phyloP scores from a whole-genome alignment of 148 eudicot genomes.

The Vaccinium myrtillus region DNA sequence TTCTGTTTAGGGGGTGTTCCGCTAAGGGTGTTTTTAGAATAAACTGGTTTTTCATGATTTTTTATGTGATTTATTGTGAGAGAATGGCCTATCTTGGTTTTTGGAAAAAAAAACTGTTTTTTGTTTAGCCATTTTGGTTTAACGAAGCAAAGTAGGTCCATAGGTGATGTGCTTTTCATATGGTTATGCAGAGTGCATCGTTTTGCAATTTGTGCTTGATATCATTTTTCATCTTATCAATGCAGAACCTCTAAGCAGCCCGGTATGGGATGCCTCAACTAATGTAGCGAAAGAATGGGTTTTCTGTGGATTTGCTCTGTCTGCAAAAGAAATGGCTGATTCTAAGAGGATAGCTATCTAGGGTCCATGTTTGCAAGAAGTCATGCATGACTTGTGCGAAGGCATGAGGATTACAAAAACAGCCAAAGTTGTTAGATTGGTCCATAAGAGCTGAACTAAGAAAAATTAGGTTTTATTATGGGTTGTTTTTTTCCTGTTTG shows the following conservation, averaged over 20 bases:
- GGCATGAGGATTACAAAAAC: no score
- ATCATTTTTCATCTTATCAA: neutral
- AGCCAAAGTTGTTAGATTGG: no score
- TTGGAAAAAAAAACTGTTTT: no score
- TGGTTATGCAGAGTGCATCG: neutral
- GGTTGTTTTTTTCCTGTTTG: neutral
- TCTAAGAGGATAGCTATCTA: neutral
- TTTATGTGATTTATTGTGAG: neutral
- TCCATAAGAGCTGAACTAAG: no score
- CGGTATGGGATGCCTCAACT: constrained; percentile 36
- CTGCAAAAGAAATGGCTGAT: constrained; percentile 75
- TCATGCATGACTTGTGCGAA: neutral
- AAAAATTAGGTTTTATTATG: neutral
- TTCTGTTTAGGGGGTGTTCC: neutral
- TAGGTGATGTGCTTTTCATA: neutral
- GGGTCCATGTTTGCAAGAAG: neutral
- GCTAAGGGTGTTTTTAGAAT: no score
- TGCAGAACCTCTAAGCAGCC: constrained; percentile 30
- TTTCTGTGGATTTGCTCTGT: constrained; percentile 83
- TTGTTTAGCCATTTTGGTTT: neutral
- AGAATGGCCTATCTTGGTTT: no score
- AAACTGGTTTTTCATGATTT: neutral
- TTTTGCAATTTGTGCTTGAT: neutral
- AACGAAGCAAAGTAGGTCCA: neutral
- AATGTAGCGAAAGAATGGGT: constrained; percentile 52